phyloP scores from a whole-genome alignment of 83 land plant genomes.

The Picea mariana region DNA sequence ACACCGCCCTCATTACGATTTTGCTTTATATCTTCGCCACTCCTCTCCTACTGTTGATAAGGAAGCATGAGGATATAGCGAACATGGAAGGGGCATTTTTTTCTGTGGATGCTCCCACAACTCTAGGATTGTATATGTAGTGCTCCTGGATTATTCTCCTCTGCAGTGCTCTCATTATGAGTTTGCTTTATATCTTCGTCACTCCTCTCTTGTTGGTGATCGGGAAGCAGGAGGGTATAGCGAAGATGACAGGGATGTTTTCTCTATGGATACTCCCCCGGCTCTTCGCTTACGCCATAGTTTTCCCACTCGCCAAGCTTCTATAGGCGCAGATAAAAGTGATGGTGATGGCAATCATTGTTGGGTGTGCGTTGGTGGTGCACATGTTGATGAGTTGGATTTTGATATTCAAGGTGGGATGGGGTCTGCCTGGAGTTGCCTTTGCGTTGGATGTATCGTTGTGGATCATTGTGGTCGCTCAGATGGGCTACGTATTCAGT shows the following conservation, averaged over 20 bases:
- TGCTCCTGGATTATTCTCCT: not conserved
- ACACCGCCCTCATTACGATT: too few relatives aligned
- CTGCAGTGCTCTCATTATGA: not conserved
- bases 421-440: constrained; percentile 76
- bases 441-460: constrained; percentile 58
- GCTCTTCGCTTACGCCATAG: constrained; percentile 40
- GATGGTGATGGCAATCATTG: constrained; percentile 66
- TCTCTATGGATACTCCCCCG: constrained; percentile 65
- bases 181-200: too few relatives aligned
- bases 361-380: constrained; percentile 41
- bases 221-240: not conserved
- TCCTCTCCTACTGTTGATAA: too few relatives aligned
- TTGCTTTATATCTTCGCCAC: too few relatives aligned
- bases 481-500: constrained; percentile 55
- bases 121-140: not conserved
- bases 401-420: constrained; percentile 47
- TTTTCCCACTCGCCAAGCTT: constrained; percentile 37
- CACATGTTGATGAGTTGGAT: constrained; percentile 66
- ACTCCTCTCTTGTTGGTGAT: too few relatives aligned
- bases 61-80: too few relatives aligned
- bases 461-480: constrained; percentile 65
- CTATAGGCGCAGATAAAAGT: constrained; percentile 78
- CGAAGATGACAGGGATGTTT: constrained; percentile 50
- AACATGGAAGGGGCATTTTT: too few relatives aligned
- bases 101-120: too few relatives aligned